phyloP scores from a whole-genome alignment of 495 filamentous ascomycete genomes.

The Hypoxylon lenormandii region DNA sequence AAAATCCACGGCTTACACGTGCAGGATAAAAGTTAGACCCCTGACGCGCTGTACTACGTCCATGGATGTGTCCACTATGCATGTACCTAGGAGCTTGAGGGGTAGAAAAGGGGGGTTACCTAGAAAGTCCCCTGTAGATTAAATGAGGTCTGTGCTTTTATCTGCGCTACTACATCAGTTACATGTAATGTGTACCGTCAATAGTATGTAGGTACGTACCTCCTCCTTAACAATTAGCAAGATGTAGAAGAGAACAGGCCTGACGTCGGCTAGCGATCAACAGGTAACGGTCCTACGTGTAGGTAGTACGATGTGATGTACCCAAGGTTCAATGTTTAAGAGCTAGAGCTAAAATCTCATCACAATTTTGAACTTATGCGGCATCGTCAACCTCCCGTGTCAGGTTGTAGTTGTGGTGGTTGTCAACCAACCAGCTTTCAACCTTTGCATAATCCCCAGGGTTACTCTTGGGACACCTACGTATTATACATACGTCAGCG shows the following conservation, averaged over 20 bases:
- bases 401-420: neutral
- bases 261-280: conserved; percentile 43
- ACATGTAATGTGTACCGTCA: too few species aligned
- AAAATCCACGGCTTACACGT: conserved; percentile 41
- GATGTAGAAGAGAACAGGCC: conserved; percentile 10
- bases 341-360: neutral
- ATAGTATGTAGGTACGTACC: too few species aligned
- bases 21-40: conserved; percentile 30
- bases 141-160: conserved; percentile 33
- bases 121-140: conserved; percentile 27
- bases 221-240: too few species aligned
- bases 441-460: neutral
- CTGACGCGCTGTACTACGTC: too few species aligned
- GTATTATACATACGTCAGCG: conserved; percentile 1
- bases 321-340: neutral
- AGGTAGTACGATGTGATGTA: too few species aligned
- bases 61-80: too few species aligned
- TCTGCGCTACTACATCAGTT: too few species aligned
- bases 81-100: too few species aligned
- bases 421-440: conserved; percentile 3
- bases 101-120: conserved; percentile 9
- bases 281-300: conserved; percentile 35
- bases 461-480: conserved; percentile 3
- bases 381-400: conserved; percentile 1
- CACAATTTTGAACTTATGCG: conserved; percentile 6